Conservation (phyloP, 2,329 filamentous ascomycete species). For the Aureobasidium pullulans region DNA sequence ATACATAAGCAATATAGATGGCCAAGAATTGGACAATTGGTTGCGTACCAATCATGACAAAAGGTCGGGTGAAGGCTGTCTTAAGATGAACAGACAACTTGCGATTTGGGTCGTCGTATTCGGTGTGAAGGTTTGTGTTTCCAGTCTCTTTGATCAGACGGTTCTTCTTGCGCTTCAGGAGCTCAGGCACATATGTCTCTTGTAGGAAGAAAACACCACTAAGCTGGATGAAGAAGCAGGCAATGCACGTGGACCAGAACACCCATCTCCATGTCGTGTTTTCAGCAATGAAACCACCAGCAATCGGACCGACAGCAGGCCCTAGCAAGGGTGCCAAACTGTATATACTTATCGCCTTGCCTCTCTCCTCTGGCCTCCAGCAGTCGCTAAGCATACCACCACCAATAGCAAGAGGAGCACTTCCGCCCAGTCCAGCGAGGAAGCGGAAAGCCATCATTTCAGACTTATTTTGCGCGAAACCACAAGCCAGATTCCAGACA, state of each 20-base stretch:
- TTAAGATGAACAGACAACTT: conserved; percentile 25
- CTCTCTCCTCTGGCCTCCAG: conserved; percentile 24
- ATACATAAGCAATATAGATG: conserved; percentile 32
- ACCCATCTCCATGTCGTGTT: conserved; percentile 59
- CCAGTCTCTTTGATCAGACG: conserved; percentile 53
- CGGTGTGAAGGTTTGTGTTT: conserved; percentile 53
- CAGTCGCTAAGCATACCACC: conserved; percentile 27
- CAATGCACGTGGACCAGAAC: conserved; percentile 61
- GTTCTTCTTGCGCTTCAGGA: conserved; percentile 52
- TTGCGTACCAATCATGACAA: conserved; percentile 30
- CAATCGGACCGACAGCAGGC: conserved; percentile 19
- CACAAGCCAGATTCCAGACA: conserved; percentile 31
- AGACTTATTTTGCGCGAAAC: conserved; percentile 26
- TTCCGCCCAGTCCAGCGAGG: conserved; percentile 31
- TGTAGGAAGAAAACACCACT: conserved; percentile 55
- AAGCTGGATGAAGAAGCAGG: conserved; percentile 53
- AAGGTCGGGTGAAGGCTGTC: conserved; percentile 28
- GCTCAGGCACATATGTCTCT: conserved; percentile 59
- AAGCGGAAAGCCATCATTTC: conserved; percentile 33
- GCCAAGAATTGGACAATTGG: conserved; percentile 31
- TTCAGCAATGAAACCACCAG: conserved; percentile 31
- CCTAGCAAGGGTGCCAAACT: conserved; percentile 23
- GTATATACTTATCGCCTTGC: conserved; percentile 26
- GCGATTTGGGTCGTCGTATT: conserved; percentile 30
- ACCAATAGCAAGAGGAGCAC: conserved; percentile 31